phyloP scores from a whole-genome alignment of 805 yeast species.

The Saturnispora ahearnii region DNA sequence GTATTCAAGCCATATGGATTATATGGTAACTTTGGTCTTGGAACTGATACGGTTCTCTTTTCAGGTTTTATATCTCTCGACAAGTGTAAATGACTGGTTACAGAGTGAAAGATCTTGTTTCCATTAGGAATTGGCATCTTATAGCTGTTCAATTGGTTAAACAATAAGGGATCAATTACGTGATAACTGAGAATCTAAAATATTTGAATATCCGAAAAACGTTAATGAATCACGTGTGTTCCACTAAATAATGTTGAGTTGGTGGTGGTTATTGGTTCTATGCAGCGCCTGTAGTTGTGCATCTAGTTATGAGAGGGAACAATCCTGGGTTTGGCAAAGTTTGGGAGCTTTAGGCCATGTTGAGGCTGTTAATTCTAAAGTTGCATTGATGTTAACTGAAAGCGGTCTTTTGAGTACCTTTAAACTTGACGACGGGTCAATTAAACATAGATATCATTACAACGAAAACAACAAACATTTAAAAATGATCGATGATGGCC shows the following conservation, averaged over 20 bases:
- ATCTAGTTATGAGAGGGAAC: not conserved
- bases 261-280: not conserved
- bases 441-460: constrained; percentile 25
- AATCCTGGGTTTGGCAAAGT: constrained; percentile 2
- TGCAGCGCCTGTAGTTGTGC: not conserved
- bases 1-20: constrained; percentile 54
- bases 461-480: not conserved
- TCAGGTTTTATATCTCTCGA: not conserved
- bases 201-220: not conserved
- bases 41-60: not conserved
- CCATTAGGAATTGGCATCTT: constrained; percentile 2
- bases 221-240: not conserved
- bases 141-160: not conserved
- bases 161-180: not conserved
- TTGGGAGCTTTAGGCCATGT: not conserved
- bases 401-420: constrained; percentile 21
- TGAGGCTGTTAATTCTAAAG: constrained; percentile 9
- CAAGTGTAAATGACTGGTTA: constrained; percentile 2
- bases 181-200: not conserved
- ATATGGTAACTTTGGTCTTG: constrained; percentile 36
- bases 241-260: not conserved
- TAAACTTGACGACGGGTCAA: constrained; percentile 20
- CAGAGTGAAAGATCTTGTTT: constrained; percentile 1
- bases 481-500: not conserved
- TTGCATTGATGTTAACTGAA: constrained; percentile 3